Conservation (phyloP, 2,329 filamentous ascomycete species). For the Grosmannia huntii region DNA sequence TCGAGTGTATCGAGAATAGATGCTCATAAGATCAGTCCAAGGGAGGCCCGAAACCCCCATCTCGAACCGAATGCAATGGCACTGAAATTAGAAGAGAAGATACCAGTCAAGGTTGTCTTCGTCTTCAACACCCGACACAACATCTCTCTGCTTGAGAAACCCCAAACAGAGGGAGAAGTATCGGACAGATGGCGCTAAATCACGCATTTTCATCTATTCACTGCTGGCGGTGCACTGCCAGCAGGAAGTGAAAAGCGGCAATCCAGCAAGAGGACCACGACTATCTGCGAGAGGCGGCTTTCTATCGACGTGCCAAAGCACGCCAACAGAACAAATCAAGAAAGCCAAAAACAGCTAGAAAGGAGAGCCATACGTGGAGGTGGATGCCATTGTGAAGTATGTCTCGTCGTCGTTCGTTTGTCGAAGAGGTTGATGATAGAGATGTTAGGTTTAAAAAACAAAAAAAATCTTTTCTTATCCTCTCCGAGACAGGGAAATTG, state of each 20-base stretch:
- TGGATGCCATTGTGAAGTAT: conserved; percentile 8
- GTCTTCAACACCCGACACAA: conserved; percentile 64
- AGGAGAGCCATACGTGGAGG: conserved; percentile 11
- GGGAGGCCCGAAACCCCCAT: conserved; percentile 15
- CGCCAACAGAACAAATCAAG: not conserved
- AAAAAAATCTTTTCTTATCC: not conserved
- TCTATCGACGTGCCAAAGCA: not conserved
- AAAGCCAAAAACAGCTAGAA: not conserved
- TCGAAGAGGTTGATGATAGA: not conserved
- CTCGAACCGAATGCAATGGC: conserved; percentile 27
- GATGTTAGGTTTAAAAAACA: not conserved
- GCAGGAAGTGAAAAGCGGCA: conserved; percentile 19
- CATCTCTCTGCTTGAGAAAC: conserved; percentile 44
- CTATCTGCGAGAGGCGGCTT: conserved; percentile 46
- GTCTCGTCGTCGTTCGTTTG: not conserved
- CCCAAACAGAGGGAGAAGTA: conserved; percentile 43
- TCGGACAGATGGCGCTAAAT: conserved; percentile 72
- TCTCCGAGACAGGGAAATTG: not conserved
- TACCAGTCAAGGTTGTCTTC: conserved; percentile 34
- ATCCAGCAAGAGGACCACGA: conserved; percentile 73
- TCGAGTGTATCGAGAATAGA: conserved; percentile 38
- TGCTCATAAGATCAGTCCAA: conserved; percentile 3
- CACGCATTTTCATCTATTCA: conserved; percentile 13
- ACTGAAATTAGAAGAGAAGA: conserved; percentile 68
- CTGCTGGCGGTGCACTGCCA: not conserved